A percentile compares a stretch with the other conserved stretches of the same genome.
Conservation (phyloP, 352 stramenopile genomes). For the Phytophthora quininea region DNA sequence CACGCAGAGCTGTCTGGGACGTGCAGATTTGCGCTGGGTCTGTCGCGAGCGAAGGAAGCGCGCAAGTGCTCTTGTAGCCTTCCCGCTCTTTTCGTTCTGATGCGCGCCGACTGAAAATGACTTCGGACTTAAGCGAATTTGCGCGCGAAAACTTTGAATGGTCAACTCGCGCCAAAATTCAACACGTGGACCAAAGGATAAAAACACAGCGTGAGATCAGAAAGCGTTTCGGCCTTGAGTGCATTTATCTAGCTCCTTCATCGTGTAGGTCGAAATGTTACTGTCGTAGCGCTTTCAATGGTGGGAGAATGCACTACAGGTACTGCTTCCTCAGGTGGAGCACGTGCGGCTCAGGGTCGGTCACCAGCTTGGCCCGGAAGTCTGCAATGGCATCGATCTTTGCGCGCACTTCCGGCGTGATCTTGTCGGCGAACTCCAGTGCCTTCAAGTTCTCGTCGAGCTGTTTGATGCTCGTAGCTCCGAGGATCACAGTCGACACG, state of each 20-base stretch:
- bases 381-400: slow-evolving; percentile 77
- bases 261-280: too few species aligned
- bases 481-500: slow-evolving; percentile 68
- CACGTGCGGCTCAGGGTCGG: slow-evolving; percentile 35
- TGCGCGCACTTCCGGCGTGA: slow-evolving; percentile 67
- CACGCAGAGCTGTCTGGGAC: background rate
- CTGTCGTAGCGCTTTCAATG: too few species aligned
- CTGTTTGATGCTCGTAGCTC: slow-evolving; percentile 65
- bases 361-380: slow-evolving; percentile 42
- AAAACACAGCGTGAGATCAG: too few species aligned
- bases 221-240: background rate
- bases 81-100: background rate
- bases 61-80: background rate
- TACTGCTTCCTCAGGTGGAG: slow-evolving; percentile 43
- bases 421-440: slow-evolving; percentile 65
- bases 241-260: background rate
- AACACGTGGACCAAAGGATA: too few species aligned
- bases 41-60: slow-evolving; percentile 4
- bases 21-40: background rate
- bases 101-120: background rate
- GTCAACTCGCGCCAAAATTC: too few species aligned
- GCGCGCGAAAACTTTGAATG: slow-evolving; percentile 32
- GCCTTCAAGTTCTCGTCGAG: slow-evolving; percentile 82
- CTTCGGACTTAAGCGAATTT: slow-evolving; percentile 32
- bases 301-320: slow-evolving; percentile 25